These are phyloP conservation scores for Paralagenidium karlingii DNA, from an alignment of 352 stramenopile genomes.

Conservation along the genomic window DNA sequence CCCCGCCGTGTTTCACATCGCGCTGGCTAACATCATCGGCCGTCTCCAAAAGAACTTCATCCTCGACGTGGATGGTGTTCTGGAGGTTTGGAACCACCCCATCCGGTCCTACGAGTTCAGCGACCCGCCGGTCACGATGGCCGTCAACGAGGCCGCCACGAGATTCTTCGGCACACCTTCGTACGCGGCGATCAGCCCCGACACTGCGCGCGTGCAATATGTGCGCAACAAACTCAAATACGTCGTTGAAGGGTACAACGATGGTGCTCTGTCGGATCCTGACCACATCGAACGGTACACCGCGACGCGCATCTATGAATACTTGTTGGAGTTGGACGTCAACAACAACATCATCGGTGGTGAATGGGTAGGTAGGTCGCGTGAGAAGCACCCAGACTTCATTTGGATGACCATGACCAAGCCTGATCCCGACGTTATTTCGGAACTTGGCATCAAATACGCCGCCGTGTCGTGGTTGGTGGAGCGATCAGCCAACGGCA, in stretches of 20 bases:
- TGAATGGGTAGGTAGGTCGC: constrained; percentile 25
- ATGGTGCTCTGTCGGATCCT: too few species aligned
- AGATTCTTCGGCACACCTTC: constrained; percentile 20
- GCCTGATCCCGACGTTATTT: constrained; percentile 14
- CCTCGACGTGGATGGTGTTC: constrained; percentile 16
- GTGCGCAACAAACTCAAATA: constrained; percentile 25
- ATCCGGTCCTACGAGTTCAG: constrained; percentile 27
- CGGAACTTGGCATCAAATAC: too few species aligned
- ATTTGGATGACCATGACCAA: constrained; percentile 18
- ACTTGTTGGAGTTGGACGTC: constrained; percentile 26
- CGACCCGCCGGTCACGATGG: constrained; percentile 16
- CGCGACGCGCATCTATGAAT: constrained; percentile 17
- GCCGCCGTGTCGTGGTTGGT: too few species aligned
- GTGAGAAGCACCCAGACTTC: constrained; percentile 22
- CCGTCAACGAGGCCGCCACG: constrained; percentile 16
- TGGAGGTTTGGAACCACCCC: constrained; percentile 48
- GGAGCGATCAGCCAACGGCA: too few species aligned
- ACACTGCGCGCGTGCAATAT: constrained; percentile 25
- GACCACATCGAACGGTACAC: constrained; percentile 13
- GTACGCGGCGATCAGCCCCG: constrained; percentile 43
- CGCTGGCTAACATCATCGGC: constrained; percentile 29
- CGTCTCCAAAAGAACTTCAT: constrained; percentile 22
- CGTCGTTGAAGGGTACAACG: too few species aligned
- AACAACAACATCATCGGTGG: constrained; percentile 20
- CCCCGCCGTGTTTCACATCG: constrained; percentile 33